These are phyloP conservation scores for Magnusiomyces paraingens DNA, from an alignment of 1,139 yeast genomes.

Conservation along the genomic window DNA sequence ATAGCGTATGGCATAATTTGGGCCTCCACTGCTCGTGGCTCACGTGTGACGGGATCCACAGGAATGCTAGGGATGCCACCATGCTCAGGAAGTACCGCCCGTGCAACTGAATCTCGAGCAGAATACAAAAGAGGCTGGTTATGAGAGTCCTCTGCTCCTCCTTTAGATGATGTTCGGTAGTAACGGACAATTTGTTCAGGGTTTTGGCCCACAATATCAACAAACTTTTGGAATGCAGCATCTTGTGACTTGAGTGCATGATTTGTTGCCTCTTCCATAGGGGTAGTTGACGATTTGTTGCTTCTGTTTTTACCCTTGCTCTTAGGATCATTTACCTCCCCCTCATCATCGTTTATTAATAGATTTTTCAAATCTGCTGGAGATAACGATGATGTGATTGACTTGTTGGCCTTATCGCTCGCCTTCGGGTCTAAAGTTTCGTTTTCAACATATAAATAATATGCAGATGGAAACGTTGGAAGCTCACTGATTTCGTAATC, in stretches of 20 bases:
- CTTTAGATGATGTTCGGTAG: conserved; percentile 34
- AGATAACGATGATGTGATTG: conserved; percentile 8
- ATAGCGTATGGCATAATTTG: conserved; percentile 95
- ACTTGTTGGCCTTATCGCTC: not conserved
- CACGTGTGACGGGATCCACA: conserved; percentile 35
- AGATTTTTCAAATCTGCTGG: conserved; percentile 14
- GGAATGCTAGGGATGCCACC: conserved; percentile 36
- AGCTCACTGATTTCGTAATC: not conserved
- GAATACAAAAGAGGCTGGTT: conserved; percentile 60
- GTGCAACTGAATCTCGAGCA: conserved; percentile 50
- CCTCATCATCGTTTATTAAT: conserved; percentile 7
- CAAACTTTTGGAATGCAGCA: conserved; percentile 69
- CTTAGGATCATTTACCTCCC: not conserved
- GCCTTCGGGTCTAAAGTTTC: conserved; percentile 14
- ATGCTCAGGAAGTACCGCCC: conserved; percentile 34
- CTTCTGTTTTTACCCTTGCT: not conserved
- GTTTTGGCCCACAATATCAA: conserved; percentile 66
- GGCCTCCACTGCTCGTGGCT: conserved; percentile 64
- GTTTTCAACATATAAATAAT: conserved; percentile 13
- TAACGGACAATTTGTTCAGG: conserved; percentile 84
- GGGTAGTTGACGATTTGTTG: not conserved
- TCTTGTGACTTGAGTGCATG: conserved; percentile 38
- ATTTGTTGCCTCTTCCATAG: conserved; percentile 7
- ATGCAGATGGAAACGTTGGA: conserved; percentile 7
- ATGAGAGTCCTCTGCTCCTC: not conserved